Evolutionary conservation across 768 basidiomycete genomes (phyloP).

Genomic region (Daedaleopsis sinensis): DNA sequence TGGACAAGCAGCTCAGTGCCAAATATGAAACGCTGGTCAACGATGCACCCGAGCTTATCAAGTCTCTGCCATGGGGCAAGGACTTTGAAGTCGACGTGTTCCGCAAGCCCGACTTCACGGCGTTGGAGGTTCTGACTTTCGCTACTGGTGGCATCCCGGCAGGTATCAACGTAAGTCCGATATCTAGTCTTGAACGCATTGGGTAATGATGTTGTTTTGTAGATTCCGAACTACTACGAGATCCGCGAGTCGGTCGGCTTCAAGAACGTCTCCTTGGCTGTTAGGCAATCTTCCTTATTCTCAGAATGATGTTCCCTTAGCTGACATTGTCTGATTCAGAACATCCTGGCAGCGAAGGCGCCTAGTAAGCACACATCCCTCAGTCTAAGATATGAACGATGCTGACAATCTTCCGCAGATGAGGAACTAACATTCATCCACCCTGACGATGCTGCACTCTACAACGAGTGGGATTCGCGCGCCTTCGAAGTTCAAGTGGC

Average conservation of each 20-base stretch:
- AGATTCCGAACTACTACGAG: slow-evolving; percentile 70
- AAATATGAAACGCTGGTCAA: slow-evolving; percentile 82
- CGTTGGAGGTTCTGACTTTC: slow-evolving; percentile 80
- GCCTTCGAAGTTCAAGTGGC: slow-evolving; percentile 90
- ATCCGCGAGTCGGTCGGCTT: slow-evolving; percentile 82
- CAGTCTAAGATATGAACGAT: background rate
- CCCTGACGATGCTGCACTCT: slow-evolving; percentile 73
- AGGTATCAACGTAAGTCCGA: slow-evolving; percentile 72
- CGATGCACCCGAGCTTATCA: slow-evolving; percentile 76
- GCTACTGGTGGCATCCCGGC: slow-evolving; percentile 88
- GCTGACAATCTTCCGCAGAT: slow-evolving; percentile 41
- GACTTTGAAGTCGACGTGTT: slow-evolving; percentile 57
- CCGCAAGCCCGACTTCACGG: slow-evolving; percentile 87
- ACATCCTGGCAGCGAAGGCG: slow-evolving; percentile 86
- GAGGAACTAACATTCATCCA: slow-evolving; percentile 84
- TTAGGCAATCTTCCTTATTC: slow-evolving; percentile 38
- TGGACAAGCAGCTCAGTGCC: slow-evolving; percentile 80
- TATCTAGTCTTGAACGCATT: too few species aligned
- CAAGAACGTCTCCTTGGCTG: slow-evolving; percentile 87
- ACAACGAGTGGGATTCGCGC: slow-evolving; percentile 75
- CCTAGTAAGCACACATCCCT: slow-evolving; percentile 51
- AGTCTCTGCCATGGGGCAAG: slow-evolving; percentile 80
- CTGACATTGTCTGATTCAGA: slow-evolving; percentile 41
- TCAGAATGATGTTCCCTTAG: background rate
- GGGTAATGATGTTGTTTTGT: background rate